phyloP scores from a whole-genome alignment of 2,329 filamentous ascomycete species.

The Botryotinia calthae region DNA sequence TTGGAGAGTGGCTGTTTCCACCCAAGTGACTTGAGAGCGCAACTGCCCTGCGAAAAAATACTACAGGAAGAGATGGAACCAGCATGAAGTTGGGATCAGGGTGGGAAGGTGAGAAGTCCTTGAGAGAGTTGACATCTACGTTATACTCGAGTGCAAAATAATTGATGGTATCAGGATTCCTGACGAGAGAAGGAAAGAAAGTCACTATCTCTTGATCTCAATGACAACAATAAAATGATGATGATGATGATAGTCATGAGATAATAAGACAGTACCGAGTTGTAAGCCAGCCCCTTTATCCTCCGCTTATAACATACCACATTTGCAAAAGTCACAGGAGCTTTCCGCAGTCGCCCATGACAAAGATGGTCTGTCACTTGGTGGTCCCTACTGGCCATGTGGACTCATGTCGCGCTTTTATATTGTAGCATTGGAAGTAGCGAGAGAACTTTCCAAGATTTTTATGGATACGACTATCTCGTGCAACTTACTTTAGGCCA shows the following conservation, averaged over 20 bases:
- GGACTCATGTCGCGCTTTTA: background rate
- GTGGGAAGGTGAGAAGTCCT: too few relatives aligned
- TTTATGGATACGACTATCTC: background rate
- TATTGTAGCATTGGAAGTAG: background rate
- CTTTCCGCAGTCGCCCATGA: too few relatives aligned
- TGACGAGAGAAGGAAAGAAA: too few relatives aligned
- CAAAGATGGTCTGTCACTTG: background rate
- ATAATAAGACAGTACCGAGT: background rate
- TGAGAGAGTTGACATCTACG: too few relatives aligned
- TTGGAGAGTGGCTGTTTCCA: background rate
- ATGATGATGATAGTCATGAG: background rate
- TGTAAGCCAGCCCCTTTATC: too few relatives aligned
- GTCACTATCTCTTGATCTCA: background rate
- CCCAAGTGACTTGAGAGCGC: background rate
- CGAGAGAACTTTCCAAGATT: background rate
- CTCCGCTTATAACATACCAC: too few relatives aligned
- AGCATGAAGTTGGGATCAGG: too few relatives aligned
- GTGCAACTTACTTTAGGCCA: too few relatives aligned
- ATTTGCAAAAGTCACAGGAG: too few relatives aligned
- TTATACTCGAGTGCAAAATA: background rate
- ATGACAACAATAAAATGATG: background rate
- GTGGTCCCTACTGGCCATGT: background rate
- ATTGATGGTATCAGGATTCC: too few relatives aligned
- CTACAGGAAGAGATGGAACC: too few relatives aligned
- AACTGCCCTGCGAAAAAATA: background rate